A percentile compares a stretch with the other conserved stretches of the same genome.
Evolutionary conservation across 768 basidiomycete genomes (phyloP).

Genomic region (Cyathus striatus): DNA sequence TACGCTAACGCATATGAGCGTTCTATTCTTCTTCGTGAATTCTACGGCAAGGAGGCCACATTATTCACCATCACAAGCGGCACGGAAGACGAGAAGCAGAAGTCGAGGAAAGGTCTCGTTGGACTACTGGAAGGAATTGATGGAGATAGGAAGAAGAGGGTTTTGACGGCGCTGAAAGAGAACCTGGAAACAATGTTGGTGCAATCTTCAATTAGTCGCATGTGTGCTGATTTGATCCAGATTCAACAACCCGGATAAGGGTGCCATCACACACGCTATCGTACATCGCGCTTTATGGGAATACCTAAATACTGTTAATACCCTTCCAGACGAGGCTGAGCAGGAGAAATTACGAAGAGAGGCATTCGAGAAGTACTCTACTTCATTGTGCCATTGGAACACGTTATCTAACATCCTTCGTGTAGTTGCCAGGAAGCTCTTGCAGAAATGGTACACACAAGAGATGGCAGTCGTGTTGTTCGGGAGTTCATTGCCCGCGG

Average conservation of each 20-base stretch:
- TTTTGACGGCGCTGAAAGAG: slow-evolving; percentile 66
- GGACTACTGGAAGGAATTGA: slow-evolving; percentile 65
- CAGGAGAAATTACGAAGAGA: slow-evolving; percentile 72
- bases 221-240: slow-evolving; percentile 29
- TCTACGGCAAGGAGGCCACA: slow-evolving; percentile 85
- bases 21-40: slow-evolving; percentile 73
- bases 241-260: slow-evolving; percentile 90
- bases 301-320: slow-evolving; percentile 62
- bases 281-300: slow-evolving; percentile 88
- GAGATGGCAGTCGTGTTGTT: slow-evolving; percentile 82
- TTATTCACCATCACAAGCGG: slow-evolving; percentile 58
- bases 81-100: slow-evolving; percentile 58
- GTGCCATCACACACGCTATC: slow-evolving; percentile 79
- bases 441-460: slow-evolving; percentile 93
- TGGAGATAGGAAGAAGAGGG: slow-evolving; percentile 58
- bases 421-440: slow-evolving; percentile 76
- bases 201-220: background rate
- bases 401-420: background rate
- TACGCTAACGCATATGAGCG: slow-evolving; percentile 85
- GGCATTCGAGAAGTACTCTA: slow-evolving; percentile 69
- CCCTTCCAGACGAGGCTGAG: slow-evolving; percentile 56
- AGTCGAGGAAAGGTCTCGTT: slow-evolving; percentile 59
- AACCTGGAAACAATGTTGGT: slow-evolving; percentile 73
- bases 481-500: slow-evolving; percentile 83
- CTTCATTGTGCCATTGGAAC: background rate